These are phyloP conservation scores for Eucalyptus pauciflora DNA, from an alignment of 345 rosid species.

Conservation along the genomic window DNA sequence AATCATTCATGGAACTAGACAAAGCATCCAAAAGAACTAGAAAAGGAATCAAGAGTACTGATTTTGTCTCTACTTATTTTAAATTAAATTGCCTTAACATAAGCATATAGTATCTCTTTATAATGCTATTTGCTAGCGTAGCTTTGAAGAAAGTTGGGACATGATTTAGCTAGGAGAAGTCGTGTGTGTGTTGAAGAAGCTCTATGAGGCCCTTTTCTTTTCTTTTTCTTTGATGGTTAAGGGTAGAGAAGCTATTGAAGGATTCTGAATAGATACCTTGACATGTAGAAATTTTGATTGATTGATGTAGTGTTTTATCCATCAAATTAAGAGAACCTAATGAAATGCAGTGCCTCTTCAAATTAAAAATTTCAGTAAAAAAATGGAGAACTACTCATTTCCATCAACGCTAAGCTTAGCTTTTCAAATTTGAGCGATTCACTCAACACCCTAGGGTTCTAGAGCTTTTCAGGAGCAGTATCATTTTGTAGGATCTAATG, in stretches of 20 bases:
- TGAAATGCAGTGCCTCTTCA: background rate
- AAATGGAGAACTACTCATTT: background rate
- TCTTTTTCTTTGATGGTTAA: background rate
- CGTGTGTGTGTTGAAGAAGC: background rate
- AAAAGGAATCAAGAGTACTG: background rate
- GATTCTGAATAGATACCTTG: background rate
- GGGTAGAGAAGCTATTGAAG: background rate
- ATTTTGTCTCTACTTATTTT: background rate
- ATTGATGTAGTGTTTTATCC: background rate
- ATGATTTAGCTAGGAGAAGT: background rate
- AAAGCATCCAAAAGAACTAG: background rate
- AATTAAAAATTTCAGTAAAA: background rate
- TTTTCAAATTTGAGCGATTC: background rate
- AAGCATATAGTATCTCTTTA: background rate
- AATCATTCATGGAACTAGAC: background rate
- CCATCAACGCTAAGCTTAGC: background rate
- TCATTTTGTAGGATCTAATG: background rate
- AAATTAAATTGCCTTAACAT: background rate
- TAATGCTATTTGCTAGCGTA: background rate
- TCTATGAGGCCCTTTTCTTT: background rate
- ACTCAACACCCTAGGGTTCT: background rate
- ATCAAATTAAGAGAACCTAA: background rate
- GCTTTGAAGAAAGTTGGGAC: background rate
- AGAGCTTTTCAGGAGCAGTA: background rate
- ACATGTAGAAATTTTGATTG: background rate